Percentiles rank a stretch among this genome's conserved stretches.
Conservation (phyloP, 2,329 filamentous ascomycete genomes). For the Xylaria sp. region DNA sequence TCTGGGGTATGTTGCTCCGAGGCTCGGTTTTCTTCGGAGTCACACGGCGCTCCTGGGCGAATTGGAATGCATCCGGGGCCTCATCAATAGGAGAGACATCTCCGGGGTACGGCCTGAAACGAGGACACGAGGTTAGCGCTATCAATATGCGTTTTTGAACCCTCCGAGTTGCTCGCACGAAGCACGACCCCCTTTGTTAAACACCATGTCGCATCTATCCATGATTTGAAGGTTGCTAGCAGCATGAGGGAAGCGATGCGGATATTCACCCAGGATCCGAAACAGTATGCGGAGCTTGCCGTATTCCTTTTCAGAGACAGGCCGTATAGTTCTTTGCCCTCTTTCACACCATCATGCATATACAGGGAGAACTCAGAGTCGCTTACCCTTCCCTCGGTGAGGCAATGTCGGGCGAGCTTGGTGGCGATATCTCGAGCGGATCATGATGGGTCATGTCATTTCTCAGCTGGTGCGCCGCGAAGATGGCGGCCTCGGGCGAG, state of each 20-base stretch:
- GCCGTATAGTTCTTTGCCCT: background rate
- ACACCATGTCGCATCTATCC: background rate
- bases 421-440: constrained; percentile 61
- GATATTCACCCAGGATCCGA: constrained; percentile 6
- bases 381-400: constrained; percentile 56
- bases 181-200: background rate
- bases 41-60: constrained; percentile 37
- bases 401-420: constrained; percentile 64
- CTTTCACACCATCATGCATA: constrained; percentile 2
- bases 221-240: background rate
- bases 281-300: background rate
- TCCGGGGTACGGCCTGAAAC: constrained; percentile 44
- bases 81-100: constrained; percentile 67
- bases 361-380: constrained; percentile 5
- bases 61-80: constrained; percentile 51
- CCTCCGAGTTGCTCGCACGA: background rate
- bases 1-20: constrained; percentile 60
- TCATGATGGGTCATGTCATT: constrained; percentile 38
- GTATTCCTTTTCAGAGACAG: constrained; percentile 1
- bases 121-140: constrained; percentile 43
- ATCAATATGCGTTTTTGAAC: constrained; percentile 5
- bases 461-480: constrained; percentile 47
- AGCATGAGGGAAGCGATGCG: background rate
- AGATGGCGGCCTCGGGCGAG: constrained; percentile 54
- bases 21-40: constrained; percentile 39